A percentile compares a stretch with the other conserved stretches of the same genome.
phyloP scores from a whole-genome alignment of 352 stramenopile genomes.

The Pythium brachiatum region DNA sequence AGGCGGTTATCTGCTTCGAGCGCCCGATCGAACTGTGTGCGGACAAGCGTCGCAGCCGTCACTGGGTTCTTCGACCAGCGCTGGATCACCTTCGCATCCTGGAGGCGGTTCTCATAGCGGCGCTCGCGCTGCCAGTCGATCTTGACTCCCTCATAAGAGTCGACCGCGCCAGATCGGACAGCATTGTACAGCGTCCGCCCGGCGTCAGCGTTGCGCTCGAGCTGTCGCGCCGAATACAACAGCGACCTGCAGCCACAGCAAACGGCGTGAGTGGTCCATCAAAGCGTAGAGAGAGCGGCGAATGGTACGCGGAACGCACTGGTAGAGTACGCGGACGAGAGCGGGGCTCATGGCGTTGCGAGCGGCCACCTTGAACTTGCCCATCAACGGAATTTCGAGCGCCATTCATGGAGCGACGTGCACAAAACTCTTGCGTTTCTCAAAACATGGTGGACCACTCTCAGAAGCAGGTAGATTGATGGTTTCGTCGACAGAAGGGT shows the following conservation, averaged over 20 bases:
- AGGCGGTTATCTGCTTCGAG: constrained; percentile 28
- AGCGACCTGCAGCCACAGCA: constrained; percentile 34
- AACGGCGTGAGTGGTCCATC: neutral
- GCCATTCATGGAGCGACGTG: constrained; percentile 17
- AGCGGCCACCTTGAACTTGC: constrained; percentile 27
- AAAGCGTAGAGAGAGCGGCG: neutral
- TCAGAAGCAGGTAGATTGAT: neutral
- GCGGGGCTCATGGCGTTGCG: constrained; percentile 25
- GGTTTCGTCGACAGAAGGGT: neutral
- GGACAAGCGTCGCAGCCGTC: constrained; percentile 43
- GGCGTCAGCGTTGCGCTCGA: constrained; percentile 48
- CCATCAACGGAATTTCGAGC: constrained; percentile 20
- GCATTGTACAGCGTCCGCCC: constrained; percentile 57
- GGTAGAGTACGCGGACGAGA: constrained; percentile 43
- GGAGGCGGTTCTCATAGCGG: constrained; percentile 47
- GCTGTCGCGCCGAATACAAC: constrained; percentile 49
- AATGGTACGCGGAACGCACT: constrained; percentile 17
- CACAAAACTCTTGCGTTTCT: neutral
- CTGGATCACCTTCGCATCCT: constrained; percentile 45
- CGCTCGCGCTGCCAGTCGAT: constrained; percentile 76
- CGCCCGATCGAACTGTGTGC: constrained; percentile 45
- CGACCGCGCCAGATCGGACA: constrained; percentile 58
- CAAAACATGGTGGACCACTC: constrained; percentile 14
- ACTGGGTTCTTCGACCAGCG: constrained; percentile 25
- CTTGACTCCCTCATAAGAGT: constrained; percentile 65